Conservation (phyloP, 768 basidiomycete genomes). For the Leccinum imitatum region DNA sequence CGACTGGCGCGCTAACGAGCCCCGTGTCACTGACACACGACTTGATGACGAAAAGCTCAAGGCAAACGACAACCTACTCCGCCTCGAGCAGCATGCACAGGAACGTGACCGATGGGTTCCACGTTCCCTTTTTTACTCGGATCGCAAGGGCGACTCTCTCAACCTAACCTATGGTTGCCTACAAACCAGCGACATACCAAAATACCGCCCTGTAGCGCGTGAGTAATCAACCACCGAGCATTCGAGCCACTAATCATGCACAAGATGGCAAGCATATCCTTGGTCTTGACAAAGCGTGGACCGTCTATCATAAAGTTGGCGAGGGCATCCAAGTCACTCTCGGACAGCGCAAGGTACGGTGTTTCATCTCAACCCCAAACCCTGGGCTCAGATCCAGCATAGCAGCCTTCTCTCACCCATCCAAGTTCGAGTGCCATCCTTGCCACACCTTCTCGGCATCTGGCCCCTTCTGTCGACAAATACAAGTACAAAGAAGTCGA, state of each 20-base stretch:
- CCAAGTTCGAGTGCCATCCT: conserved; percentile 54
- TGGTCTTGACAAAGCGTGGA: conserved; percentile 54
- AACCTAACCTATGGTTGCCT: conserved; percentile 70
- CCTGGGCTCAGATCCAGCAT: conserved; percentile 8
- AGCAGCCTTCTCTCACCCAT: conserved; percentile 59
- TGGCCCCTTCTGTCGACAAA: conserved; percentile 38
- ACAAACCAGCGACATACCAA: conserved; percentile 63
- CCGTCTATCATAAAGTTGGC: conserved; percentile 51
- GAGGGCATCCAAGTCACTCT: conserved; percentile 61
- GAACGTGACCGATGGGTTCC: conserved; percentile 28
- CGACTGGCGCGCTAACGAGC: conserved; percentile 24
- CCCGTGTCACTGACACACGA: conserved; percentile 11
- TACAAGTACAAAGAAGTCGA: conserved; percentile 62
- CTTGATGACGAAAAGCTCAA: conserved; percentile 35
- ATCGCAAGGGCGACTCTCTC: conserved; percentile 62
- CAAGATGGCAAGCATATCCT: conserved; percentile 52
- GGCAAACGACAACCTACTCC: conserved; percentile 35
- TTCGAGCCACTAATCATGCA: conserved; percentile 49
- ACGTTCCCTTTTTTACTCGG: conserved; percentile 53
- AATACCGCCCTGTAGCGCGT: conserved; percentile 60
- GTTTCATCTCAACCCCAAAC: conserved; percentile 3
- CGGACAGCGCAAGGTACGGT: conserved; percentile 43
- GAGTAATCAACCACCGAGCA: conserved; percentile 28
- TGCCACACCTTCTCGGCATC: conserved; percentile 45
- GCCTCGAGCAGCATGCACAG: conserved; percentile 18